Evolutionary conservation across 139 green algal genomes (phyloP).

Genomic region (Nannochloris sp.): DNA sequence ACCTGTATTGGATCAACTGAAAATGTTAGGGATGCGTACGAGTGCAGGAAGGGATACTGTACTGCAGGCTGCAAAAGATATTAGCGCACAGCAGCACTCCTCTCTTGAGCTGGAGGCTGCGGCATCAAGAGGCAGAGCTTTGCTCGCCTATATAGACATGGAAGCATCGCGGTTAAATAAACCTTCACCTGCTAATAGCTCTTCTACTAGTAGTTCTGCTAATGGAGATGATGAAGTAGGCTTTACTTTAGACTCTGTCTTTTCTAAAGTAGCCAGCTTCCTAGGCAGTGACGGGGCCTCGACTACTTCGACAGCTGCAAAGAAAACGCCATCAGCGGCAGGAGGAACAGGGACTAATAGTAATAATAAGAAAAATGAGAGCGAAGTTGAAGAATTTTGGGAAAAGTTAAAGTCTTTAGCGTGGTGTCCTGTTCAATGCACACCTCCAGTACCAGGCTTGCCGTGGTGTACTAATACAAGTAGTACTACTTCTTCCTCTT

Average conservation of each 20-base stretch:
- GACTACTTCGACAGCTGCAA: no score
- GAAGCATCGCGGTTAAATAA: not conserved
- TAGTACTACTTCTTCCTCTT: no score
- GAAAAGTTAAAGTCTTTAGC: not conserved
- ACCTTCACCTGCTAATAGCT: no score
- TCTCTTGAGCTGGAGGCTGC: constrained; percentile 48
- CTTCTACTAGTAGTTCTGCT: not conserved
- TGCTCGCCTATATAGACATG: not conserved
- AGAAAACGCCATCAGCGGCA: no score
- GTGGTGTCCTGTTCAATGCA: not conserved
- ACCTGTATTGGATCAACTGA: constrained; percentile 35
- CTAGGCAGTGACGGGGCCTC: not conserved
- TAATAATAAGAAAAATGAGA: not conserved
- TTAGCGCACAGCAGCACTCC: no score
- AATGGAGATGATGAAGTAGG: not conserved
- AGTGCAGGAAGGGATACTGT: constrained; percentile 32
- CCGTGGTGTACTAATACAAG: no score
- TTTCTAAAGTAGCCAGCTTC: not conserved
- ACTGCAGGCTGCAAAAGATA: constrained; percentile 41
- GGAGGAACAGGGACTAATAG: not conserved
- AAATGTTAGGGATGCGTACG: constrained; percentile 48
- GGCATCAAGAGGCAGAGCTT: not conserved
- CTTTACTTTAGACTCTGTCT: not conserved
- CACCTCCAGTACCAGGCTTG: not conserved
- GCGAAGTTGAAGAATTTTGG: not conserved